Evolutionary conservation across 495 filamentous ascomycete genomes (phyloP).

Genomic region (Neurospora tetrasperma): DNA sequence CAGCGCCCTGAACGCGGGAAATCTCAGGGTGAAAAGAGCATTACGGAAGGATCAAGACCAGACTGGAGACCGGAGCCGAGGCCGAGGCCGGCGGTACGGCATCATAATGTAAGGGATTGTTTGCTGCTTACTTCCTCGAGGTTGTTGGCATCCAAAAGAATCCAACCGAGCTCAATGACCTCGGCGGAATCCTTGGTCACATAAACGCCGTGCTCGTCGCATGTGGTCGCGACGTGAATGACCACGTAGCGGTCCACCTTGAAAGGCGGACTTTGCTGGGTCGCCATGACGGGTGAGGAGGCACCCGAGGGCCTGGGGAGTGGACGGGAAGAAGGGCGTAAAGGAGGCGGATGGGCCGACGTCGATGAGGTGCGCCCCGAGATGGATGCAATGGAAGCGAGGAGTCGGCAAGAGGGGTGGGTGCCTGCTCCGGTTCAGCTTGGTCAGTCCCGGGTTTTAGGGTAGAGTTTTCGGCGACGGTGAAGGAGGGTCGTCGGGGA

Average conservation of each 20-base stretch:
- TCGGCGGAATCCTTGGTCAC: constrained; percentile 98
- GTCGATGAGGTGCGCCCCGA: not conserved
- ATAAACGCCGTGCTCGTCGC: constrained; percentile 98
- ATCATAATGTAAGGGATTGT: not conserved
- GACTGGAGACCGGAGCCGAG: not conserved
- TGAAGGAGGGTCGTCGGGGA: not conserved
- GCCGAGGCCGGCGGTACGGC: not conserved
- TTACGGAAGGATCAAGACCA: not conserved
- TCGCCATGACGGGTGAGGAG: constrained; percentile 27
- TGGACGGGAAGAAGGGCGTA: not conserved
- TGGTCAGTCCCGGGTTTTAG: not conserved
- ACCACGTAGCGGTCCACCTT: constrained; percentile 93
- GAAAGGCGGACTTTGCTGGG: constrained; percentile 32
- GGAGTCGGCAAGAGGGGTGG: not conserved
- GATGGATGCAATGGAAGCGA: not conserved
- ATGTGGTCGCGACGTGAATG: constrained; percentile 96
- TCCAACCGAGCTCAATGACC: constrained; percentile 98
- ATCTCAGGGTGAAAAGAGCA: not conserved
- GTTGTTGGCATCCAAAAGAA: constrained; percentile 80
- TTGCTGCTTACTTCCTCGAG: constrained; percentile 71
- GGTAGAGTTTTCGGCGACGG: not conserved
- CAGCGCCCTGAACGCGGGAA: not conserved
- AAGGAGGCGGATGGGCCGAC: not conserved
- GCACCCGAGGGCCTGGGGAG: not conserved
- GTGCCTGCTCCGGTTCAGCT: not conserved